phyloP scores from a whole-genome alignment of 441 rosid species.

The Gossypium lobatum region DNA sequence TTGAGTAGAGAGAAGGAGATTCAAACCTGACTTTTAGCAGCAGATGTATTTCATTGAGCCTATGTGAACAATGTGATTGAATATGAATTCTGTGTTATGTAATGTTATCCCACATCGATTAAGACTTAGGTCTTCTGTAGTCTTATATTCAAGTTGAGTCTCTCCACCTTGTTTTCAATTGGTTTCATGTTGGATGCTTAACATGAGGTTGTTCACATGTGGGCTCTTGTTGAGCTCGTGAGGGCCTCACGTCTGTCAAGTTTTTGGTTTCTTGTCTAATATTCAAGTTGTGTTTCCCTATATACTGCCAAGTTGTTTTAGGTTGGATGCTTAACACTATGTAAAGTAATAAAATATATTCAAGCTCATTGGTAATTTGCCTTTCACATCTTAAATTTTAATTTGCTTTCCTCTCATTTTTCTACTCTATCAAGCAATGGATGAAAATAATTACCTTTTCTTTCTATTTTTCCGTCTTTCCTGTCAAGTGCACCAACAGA shows the following conservation, averaged over 20 bases:
- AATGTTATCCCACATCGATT: background rate
- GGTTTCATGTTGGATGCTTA: background rate
- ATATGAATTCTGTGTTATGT: background rate
- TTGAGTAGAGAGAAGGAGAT: background rate
- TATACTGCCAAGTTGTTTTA: background rate
- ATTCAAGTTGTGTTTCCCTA: background rate
- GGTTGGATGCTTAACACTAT: background rate
- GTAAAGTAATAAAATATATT: background rate
- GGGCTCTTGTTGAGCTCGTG: background rate
- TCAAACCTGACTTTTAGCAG: background rate
- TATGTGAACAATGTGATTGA: background rate
- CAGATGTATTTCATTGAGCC: background rate
- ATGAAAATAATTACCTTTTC: background rate
- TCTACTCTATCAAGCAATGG: background rate
- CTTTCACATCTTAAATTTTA: background rate
- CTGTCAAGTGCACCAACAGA: background rate
- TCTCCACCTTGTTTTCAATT: background rate
- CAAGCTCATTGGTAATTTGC: background rate
- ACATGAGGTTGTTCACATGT: background rate
- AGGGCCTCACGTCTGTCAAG: background rate
- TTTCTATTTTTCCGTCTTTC: background rate
- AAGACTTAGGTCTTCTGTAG: background rate
- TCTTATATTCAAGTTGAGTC: background rate
- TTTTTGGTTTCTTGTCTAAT: background rate
- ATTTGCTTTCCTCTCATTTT: background rate